phyloP scores from a whole-genome alignment of 1,284 basidiomycete species.

The Cryptococcus sp. region DNA sequence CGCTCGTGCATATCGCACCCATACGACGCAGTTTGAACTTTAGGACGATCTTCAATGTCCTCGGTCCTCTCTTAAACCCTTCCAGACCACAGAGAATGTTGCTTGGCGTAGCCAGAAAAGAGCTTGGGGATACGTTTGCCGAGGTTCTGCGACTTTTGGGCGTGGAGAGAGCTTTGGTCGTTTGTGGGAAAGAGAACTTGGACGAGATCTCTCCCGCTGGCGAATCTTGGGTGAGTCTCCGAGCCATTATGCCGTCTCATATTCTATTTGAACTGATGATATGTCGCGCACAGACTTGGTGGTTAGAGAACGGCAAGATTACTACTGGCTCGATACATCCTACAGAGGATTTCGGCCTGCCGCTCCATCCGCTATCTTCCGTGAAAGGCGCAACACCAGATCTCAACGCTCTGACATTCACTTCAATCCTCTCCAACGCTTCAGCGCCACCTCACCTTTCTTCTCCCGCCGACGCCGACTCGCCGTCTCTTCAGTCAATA shows the following conservation, averaged over 20 bases:
- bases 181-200: conserved; percentile 87
- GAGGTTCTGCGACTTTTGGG: conserved; percentile 64
- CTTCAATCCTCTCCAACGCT: conserved; percentile 55
- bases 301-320: conserved; percentile 53
- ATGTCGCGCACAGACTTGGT: conserved; percentile 53
- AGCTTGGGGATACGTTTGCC: conserved; percentile 84
- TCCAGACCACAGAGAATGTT: conserved; percentile 82
- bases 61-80: conserved; percentile 94
- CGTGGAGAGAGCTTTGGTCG: conserved; percentile 82
- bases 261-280: conserved; percentile 8
- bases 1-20: conserved; percentile 80
- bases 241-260: conserved; percentile 21
- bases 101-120: conserved; percentile 81
- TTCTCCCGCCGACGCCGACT: conserved; percentile 54
- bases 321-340: conserved; percentile 54
- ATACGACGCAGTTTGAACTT: conserved; percentile 86
- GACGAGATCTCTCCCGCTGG: conserved; percentile 96
- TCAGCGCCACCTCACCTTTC: conserved; percentile 46
- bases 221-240: conserved; percentile 70
- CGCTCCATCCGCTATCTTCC: conserved; percentile 64
- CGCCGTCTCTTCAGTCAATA: conserved; percentile 60
- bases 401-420: conserved; percentile 62
- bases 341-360: conserved; percentile 66
- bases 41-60: conserved; percentile 94
- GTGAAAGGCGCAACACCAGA: conserved; percentile 72